Base-by-base conservation (phyloP, 352 stramenopile genomes). In the Hyaloperonospora brassicae region DNA sequence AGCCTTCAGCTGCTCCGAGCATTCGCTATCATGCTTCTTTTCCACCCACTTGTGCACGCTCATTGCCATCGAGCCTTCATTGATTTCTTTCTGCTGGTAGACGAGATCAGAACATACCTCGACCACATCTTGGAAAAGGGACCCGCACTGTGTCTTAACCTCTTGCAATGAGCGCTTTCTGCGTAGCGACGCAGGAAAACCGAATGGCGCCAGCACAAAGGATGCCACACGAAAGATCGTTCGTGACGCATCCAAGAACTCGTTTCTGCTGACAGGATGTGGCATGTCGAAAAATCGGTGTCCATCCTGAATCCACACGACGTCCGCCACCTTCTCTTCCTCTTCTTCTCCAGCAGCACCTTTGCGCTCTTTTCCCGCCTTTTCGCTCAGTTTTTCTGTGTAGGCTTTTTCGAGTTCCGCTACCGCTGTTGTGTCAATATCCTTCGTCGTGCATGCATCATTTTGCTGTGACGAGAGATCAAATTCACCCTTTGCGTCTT, bases 11-110 rank as follows among this genome's bases (percentile, higher is more conserved):
- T 82, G 72, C n/a, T 68, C 56, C 6, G 64, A 73, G 51, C 83
- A 93, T 35, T 90, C 80, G 2, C 57, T 46, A 39, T 93, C 79
- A 38, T 69, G 71, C 45, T 76, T 73, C 34, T 87, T 70, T 57
- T 91, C 79, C 17, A 91, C 73, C 83, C 83, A 93, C 50, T 87
- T 89, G 66, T 93, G 83, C 36, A 90, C 80, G 38, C 83, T 93
- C 77, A 91, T 89, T 17, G 83, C 83, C 83, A 93, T 93, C 6
- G 74, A 74, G 30, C 80, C 81, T 78, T 93, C 83, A 42, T 78
- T 86, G 12, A 93, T 47, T 21, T 68, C 68, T 40, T 76, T 77
- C 48, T 84, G 58, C 45, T 73, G 66, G 54, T 93, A 93, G n/a
- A 91, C 76, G n/a, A 93, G 54, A 30, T 93, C 83, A 5, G 80